Evolutionary conservation across 106 monocot genomes (phyloP), one percentile per base, ranked within the genome.

Genomic region (Agapanthus africanus): DNA sequence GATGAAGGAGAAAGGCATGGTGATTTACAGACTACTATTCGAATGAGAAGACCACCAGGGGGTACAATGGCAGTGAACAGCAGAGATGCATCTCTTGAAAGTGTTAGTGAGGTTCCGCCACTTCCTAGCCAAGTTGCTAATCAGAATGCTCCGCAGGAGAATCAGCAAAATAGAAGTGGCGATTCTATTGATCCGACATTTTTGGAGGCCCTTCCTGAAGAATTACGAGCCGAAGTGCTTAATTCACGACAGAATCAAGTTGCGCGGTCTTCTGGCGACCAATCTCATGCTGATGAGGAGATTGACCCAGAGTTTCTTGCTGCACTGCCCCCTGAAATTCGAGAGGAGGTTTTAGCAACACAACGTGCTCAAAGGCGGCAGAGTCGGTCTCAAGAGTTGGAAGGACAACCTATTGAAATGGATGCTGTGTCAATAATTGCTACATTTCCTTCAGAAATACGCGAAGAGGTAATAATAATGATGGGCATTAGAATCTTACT

Each of bases 231-330:
- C 70, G 99, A 99, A 78, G 93, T 99, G n/a, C 82, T 99, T 69
- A 85, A 86, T 38, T 87, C 89, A 72, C 84, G 85, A 40, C 89
- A 99, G 68, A 87, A 81, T 79, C 99, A 99, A 76, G 77, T 59
- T 21, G 39, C 80, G 21, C 85, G 84, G 49, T 68, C 92, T 77
- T 87, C 93, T 39, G 73, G 37, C 41, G 84, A 89, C 16, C 92
- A 82, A 63, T 68, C 84, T 71, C 97, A 87, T 49, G 59, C 73
- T 52, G 76, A 86, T 49, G 82, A 71, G 10, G 97, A 92, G 32
- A 99, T 99, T 50, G 97, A 99, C 79, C 97, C 93, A 42, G 97
- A 99, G 79, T 99, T 99, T 78, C 91, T 99, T 75, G 97, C 97
- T 80, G 93, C 97, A 38, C 87, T 99, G 72, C 97, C 97, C 8